Evolutionary conservation across 768 basidiomycete genomes (phyloP).

Genomic region (Strobilomyces dryophilus): DNA sequence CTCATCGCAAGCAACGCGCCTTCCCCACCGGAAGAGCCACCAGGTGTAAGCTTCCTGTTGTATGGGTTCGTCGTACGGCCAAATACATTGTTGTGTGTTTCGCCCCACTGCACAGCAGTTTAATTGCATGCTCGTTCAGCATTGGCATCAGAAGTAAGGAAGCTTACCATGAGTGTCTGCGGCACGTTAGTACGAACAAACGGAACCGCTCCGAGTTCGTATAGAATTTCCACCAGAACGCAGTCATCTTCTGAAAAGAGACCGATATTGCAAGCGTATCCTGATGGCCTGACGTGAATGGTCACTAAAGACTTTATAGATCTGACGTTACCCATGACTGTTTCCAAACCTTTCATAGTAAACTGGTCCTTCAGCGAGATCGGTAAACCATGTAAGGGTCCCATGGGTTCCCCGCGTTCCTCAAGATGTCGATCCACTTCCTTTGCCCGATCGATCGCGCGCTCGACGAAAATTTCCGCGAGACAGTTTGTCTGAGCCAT

Average conservation of each 20-base stretch:
- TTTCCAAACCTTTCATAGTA: slow-evolving; percentile 57
- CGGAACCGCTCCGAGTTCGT: slow-evolving; percentile 63
- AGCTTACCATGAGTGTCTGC: slow-evolving; percentile 66
- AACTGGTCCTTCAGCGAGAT: slow-evolving; percentile 45
- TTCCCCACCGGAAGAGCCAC: slow-evolving; percentile 88
- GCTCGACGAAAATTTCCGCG: slow-evolving; percentile 26
- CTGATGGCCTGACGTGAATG: slow-evolving; percentile 31
- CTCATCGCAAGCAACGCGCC: slow-evolving; percentile 62
- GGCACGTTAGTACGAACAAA: slow-evolving; percentile 76
- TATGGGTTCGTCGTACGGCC: slow-evolving; percentile 76
- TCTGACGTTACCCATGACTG: slow-evolving; percentile 42
- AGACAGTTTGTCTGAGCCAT: slow-evolving; percentile 25
- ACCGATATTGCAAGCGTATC: slow-evolving; percentile 51
- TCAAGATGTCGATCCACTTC: slow-evolving; percentile 22
- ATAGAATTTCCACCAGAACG: slow-evolving; percentile 61
- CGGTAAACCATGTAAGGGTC: slow-evolving; percentile 50
- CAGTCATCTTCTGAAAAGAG: slow-evolving; percentile 56
- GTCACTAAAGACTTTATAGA: neutral
- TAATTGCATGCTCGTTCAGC: neutral
- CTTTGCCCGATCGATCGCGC: slow-evolving; percentile 22
- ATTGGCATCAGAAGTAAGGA: neutral
- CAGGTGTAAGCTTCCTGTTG: slow-evolving; percentile 67
- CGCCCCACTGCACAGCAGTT: slow-evolving; percentile 54
- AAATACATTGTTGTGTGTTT: slow-evolving; percentile 77
- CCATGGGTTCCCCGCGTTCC: slow-evolving; percentile 25